Evolutionary conservation across 1,284 basidiomycete species (phyloP).

Genomic region (Cutaneotrichosporon mucoides): DNA sequence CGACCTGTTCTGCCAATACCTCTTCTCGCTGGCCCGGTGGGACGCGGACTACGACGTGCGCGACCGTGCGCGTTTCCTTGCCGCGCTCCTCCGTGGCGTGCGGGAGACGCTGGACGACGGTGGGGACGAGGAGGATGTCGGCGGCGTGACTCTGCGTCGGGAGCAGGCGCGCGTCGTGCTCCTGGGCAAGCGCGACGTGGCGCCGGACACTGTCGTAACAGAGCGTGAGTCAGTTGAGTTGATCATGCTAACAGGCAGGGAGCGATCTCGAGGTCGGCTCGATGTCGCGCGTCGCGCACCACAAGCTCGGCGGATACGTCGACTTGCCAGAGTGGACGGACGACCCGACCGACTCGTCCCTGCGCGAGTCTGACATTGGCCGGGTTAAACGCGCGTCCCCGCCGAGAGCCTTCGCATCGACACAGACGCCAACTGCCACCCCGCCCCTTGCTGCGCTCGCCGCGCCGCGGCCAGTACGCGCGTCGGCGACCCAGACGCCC

Average conservation of each 20-base stretch:
- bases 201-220: constrained; percentile 34
- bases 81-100: constrained; percentile 62
- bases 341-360: constrained; percentile 50
- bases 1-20: constrained; percentile 61
- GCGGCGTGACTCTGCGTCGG: constrained; percentile 69
- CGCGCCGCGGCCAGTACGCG: neutral
- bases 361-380: constrained; percentile 48
- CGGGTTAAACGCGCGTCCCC: neutral
- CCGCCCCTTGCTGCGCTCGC: neutral
- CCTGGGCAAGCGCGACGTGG: constrained; percentile 62
- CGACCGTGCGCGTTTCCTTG: constrained; percentile 75
- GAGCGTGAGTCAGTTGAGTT: constrained; percentile 55
- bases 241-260: constrained; percentile 4
- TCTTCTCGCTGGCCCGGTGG: constrained; percentile 79
- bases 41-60: constrained; percentile 82
- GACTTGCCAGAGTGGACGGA: constrained; percentile 49
- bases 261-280: constrained; percentile 40
- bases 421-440: too few species aligned
- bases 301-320: constrained; percentile 37
- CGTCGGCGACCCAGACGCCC: constrained; percentile 10
- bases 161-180: constrained; percentile 76
- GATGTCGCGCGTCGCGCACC: constrained; percentile 37
- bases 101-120: neutral
- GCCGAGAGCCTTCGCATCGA: neutral
- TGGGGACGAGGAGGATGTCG: constrained; percentile 52